These are phyloP conservation scores for Tieghemostelium lacteum DNA, from an alignment of 78 protist species.

Conservation along the genomic window DNA sequence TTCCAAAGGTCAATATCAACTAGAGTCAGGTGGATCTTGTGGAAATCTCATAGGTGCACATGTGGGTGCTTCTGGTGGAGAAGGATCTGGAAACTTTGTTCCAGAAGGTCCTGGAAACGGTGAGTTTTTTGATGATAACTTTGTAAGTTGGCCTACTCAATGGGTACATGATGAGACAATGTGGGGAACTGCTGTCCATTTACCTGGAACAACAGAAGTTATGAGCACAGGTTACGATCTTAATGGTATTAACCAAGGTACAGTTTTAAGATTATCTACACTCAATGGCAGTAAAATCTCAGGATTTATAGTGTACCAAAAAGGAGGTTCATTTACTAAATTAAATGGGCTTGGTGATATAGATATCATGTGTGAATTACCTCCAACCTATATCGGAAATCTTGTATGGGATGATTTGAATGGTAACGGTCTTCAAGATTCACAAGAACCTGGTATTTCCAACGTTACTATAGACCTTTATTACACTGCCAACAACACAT, in stretches of 20 bases:
- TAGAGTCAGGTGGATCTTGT: constrained; percentile 28
- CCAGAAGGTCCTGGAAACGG: constrained; percentile 53
- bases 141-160: not conserved
- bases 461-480: not conserved
- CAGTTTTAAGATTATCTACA: not conserved
- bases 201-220: constrained; percentile 39
- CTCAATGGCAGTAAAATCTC: not conserved
- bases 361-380: constrained; percentile 9
- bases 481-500: no score
- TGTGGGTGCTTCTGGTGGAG: not conserved
- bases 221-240: constrained; percentile 40
- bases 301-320: not conserved
- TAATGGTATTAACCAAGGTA: constrained; percentile 5
- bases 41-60: constrained; percentile 1
- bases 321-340: constrained; percentile 9
- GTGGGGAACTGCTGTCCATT: constrained; percentile 16
- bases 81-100: not conserved
- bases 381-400: constrained; percentile 38
- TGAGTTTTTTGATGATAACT: constrained; percentile 54
- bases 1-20: constrained; percentile 5
- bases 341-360: constrained; percentile 50
- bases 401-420: constrained; percentile 31
- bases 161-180: constrained; percentile 60
- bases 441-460: constrained; percentile 11
- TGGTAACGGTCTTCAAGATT: constrained; percentile 21